Base-by-base conservation (phyloP, 2,329 filamentous ascomycete species). In the Neonectria magnoliae region DNA sequence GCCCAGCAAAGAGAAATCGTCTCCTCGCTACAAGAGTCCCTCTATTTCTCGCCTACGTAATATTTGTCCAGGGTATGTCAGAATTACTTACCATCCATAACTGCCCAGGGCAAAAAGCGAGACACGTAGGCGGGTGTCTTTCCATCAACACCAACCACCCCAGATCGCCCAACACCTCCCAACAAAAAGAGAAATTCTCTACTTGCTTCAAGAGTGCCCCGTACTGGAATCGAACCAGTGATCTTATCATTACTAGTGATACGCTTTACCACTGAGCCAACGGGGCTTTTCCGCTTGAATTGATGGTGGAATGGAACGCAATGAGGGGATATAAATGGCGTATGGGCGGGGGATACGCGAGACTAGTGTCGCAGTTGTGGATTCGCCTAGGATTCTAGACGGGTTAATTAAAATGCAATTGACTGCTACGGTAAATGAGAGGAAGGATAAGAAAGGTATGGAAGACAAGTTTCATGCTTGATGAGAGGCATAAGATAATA, bases 211-310 rank as follows among this genome's bases (percentile, higher is more conserved):
- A 16, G 11, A 2, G 4, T 67, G 65, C 65, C 65, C 57, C 54
- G 57, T 64, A 65, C 55, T 62, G 62, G 65, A 67, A 65, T 67
- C 65, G 65, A 67, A 67, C 65, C 62, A 62, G 51, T 65, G 61
- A 67, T 62, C 62, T 67, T 57, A 36, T 67, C 65, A 67, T 67
- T 67, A 67, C 65, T 67, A 67, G 65, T 67, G 65, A 67, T 22
- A 57, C 65, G 65, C 65, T 67, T 47, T 67, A 67, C 65, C 65
- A 65, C 61, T 67, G 42, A 67, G 65, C 65, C 62, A 67, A 64
- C 57, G 54, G 57, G 65, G 65, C 65, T 54, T 47, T 25, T 56
- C 11, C n/a, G 50, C 41, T 57, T 57, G 29, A 42, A 51, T 58
- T 54, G 58, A 45, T 58, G 58, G 6, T 5, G 13, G 5, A 0